phyloP scores from a whole-genome alignment of 1,284 basidiomycete genomes.

The Rhodotorula sp. region DNA sequence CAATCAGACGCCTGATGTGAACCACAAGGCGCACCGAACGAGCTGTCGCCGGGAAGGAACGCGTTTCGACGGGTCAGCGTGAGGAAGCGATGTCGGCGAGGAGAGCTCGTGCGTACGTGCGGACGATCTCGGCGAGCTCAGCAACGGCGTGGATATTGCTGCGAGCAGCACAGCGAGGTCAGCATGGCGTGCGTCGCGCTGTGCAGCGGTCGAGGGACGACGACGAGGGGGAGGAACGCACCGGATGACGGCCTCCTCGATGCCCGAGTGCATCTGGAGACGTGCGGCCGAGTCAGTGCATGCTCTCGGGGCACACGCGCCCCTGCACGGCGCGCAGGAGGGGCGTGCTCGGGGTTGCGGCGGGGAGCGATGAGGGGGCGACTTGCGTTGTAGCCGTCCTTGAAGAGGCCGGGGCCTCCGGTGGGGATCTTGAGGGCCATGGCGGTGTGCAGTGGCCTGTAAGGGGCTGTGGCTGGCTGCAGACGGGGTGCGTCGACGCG shows the following conservation, averaged over 20 bases:
- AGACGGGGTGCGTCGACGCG: background rate
- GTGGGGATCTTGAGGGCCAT: constrained; percentile 37
- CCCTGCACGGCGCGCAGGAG: background rate
- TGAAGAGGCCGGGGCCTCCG: constrained; percentile 42
- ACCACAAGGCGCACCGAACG: constrained; percentile 19
- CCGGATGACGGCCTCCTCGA: constrained; percentile 49
- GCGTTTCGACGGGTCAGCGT: constrained; percentile 79
- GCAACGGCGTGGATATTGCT: constrained; percentile 94
- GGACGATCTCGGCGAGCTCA: constrained; percentile 90
- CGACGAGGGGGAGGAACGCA: constrained; percentile 14
- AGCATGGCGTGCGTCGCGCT: background rate
- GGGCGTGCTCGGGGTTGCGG: background rate
- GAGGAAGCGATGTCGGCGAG: constrained; percentile 58
- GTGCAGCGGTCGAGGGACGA: background rate
- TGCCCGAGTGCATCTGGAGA: constrained; percentile 43
- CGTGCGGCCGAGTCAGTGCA: background rate
- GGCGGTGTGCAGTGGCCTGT: background rate
- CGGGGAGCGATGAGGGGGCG: background rate
- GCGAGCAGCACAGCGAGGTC: background rate
- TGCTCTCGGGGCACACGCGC: background rate
- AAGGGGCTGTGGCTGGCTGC: background rate
- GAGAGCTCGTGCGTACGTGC: constrained; percentile 59
- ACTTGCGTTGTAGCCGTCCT: constrained; percentile 44
- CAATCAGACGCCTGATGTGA: background rate
- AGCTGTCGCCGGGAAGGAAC: constrained; percentile 8